Conservation (phyloP, 1,284 basidiomycete genomes). For the Pascua guehoae region DNA sequence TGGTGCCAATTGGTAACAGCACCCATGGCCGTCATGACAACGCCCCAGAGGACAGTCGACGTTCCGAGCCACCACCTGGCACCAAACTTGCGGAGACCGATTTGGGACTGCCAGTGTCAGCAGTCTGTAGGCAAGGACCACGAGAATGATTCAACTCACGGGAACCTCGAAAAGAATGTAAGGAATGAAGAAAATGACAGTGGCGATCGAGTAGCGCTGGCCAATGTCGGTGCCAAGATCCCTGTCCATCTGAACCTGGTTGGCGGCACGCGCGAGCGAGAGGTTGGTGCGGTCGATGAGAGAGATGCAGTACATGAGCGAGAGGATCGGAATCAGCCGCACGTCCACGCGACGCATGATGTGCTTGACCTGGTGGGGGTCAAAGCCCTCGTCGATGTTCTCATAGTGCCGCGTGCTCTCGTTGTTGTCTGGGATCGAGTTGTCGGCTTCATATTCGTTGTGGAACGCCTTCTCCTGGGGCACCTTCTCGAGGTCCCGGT, state of each 20-base stretch:
- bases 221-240: conserved; percentile 29
- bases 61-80: conserved; percentile 15
- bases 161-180: conserved; percentile 37
- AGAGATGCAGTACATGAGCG: conserved; percentile 12
- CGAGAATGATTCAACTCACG: neutral
- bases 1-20: conserved; percentile 39
- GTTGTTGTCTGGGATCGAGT: too few species aligned
- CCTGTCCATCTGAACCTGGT: conserved; percentile 19
- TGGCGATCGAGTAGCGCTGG: conserved; percentile 42
- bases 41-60: conserved; percentile 42
- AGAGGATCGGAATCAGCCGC: conserved; percentile 8
- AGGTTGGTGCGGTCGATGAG: conserved; percentile 24
- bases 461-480: too few species aligned
- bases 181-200: conserved; percentile 32
- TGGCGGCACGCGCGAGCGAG: conserved; percentile 12
- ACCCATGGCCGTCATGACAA: conserved; percentile 48
- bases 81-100: conserved; percentile 28
- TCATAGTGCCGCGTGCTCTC: too few species aligned
- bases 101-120: conserved; percentile 10
- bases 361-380: neutral
- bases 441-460: too few species aligned
- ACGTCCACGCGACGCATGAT: conserved; percentile 2
- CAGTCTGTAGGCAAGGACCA: neutral
- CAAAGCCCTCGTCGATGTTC: conserved; percentile 11
- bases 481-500: too few species aligned